Base-by-base conservation (phyloP, 176 grass and related monocot species). In the Coix lacrymajobi region DNA sequence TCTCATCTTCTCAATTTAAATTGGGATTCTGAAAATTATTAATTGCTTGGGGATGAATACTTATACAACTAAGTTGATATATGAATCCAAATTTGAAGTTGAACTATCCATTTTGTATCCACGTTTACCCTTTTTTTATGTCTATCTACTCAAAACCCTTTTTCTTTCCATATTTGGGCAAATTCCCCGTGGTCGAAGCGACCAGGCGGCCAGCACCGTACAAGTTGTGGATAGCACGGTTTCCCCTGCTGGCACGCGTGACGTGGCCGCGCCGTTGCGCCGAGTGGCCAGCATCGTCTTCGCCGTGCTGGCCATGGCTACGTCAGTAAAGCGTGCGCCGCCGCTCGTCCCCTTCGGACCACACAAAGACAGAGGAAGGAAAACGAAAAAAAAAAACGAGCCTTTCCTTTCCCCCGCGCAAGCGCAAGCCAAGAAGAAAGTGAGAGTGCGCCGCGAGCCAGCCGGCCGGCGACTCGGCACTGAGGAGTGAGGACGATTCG, bases 361-460 rank as follows among this genome's bases (percentile, higher is more conserved):
- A 88, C 76, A 68, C 25, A 74, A 71, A 24, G 8, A 45, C 43
- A 48, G 8, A 15, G 10, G 2, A 40, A 36, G 37, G 51, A n/a
- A 76, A 6, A 49, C 46, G 46, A 19, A 49, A 49, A 49, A 58
- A 75, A 57, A 34, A 2, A 51, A 31, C 11, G 5, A 14, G 9
- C 13, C 28, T 25, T 12, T 28, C 36, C 51, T 39, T 45, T 6
- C 72, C 73, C 80, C 44, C 44, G 74, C 66, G 56, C 28, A 65
- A 78, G 74, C 66, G 56, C 28, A 65, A 78, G 64, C 62, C 73
- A 62, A 28, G 66, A 62, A 28, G 73, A 52, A 56, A 56, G 20
- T 1, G 49, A 43, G 56, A 30, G 54, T 34, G 7, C 34, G 32
- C 12, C 1, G 22, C 11, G 13, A 25, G 74, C n/a, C 32, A 57